These are phyloP conservation scores for Aspergillus aculeatinus DNA, from an alignment of 2,329 filamentous ascomycete species.

Conservation along the genomic window DNA sequence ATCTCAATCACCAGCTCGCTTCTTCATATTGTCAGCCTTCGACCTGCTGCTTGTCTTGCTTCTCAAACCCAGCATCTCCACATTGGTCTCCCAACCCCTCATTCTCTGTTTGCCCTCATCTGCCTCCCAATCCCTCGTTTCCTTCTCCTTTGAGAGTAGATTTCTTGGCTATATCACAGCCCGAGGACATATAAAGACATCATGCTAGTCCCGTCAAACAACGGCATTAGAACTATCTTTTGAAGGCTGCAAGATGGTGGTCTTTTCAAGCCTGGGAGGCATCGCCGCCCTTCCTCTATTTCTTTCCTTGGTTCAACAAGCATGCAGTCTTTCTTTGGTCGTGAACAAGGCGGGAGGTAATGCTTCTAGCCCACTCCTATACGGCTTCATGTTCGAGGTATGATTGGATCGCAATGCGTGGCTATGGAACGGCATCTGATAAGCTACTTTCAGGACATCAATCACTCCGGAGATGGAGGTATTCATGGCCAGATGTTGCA, in stretches of 20 bases:
- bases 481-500: conserved; percentile 70
- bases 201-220: neutral
- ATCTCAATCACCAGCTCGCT: too few species aligned
- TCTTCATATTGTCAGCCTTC: too few species aligned
- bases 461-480: conserved; percentile 69
- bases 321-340: conserved; percentile 9
- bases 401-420: neutral
- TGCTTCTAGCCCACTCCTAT: conserved; percentile 39
- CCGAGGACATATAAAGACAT: neutral
- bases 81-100: neutral
- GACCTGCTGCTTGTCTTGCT: too few species aligned
- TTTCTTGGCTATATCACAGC: neutral
- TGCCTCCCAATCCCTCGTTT: too few species aligned
- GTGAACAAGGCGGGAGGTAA: conserved; percentile 35
- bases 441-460: conserved; percentile 53
- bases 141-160: neutral
- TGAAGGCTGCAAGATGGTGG: conserved; percentile 11
- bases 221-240: neutral
- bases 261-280: conserved; percentile 12
- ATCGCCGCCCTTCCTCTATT: conserved; percentile 5
- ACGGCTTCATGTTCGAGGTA: conserved; percentile 48
- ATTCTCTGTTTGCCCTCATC: neutral
- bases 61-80: too few species aligned
- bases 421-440: neutral
- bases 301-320: conserved; percentile 4